Conservation (phyloP, 257 asterid genomes). For the Paulownia fortunei region DNA sequence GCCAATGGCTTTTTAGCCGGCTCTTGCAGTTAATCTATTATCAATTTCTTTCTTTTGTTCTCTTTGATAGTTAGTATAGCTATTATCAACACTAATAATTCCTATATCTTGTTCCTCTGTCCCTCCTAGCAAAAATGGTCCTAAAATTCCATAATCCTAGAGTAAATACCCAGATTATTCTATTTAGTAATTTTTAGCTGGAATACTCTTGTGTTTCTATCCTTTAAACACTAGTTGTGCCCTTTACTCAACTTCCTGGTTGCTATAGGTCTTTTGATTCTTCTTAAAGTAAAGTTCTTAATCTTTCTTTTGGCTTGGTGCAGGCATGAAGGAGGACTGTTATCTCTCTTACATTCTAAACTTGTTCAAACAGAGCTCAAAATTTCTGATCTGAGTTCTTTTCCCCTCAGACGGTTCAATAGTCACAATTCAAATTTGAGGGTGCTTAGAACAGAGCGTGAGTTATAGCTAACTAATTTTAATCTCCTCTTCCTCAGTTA, state of each 20-base stretch:
- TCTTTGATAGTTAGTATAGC: neutral
- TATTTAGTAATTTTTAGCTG: neutral
- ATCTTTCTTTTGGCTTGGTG: conserved; percentile 27
- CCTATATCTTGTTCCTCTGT: conserved; percentile 7
- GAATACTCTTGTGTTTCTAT: neutral
- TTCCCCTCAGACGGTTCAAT: conserved; percentile 37
- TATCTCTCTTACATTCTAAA: conserved; percentile 53
- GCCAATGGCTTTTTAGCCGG: neutral
- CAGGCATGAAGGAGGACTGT: conserved; percentile 91
- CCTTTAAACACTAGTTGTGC: neutral
- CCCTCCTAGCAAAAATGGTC: conserved; percentile 12
- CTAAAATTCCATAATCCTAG: neutral
- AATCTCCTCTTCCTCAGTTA: conserved; percentile 4
- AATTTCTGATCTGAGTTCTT: conserved; percentile 40
- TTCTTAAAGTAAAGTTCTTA: conserved; percentile 1
- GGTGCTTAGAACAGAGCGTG: conserved; percentile 72
- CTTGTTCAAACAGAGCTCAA: conserved; percentile 48
- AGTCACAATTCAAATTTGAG: conserved; percentile 30
- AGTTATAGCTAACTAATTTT: conserved; percentile 36
- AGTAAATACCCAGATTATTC: neutral
- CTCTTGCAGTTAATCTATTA: neutral
- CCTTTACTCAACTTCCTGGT: conserved; percentile 15
- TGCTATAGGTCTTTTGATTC: neutral
- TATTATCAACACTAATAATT: neutral
- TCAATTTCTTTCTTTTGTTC: neutral